Percentiles rank a stretch among this genome's conserved stretches.
These are phyloP conservation scores for Penicillium rolfsii DNA, from an alignment of 2,329 filamentous ascomycete species.

Conservation along the genomic window DNA sequence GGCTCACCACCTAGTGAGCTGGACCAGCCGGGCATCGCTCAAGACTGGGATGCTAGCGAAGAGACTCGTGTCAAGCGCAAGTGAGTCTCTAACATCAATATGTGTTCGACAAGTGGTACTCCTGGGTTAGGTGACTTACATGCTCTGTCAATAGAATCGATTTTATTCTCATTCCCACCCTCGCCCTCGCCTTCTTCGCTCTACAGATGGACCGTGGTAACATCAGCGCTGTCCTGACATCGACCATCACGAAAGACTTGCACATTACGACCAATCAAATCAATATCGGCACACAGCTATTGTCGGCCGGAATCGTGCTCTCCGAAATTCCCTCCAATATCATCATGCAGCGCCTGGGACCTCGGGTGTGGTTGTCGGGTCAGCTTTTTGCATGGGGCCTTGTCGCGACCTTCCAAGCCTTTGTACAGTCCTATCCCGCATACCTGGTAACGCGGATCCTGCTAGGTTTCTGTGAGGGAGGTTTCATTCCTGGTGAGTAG, in stretches of 20 bases:
- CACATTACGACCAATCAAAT: slow-evolving; percentile 56
- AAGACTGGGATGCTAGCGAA: slow-evolving; percentile 34
- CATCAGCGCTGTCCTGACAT: slow-evolving; percentile 57
- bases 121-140: not conserved
- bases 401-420: slow-evolving; percentile 60
- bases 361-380: slow-evolving; percentile 57
- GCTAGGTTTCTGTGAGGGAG: slow-evolving; percentile 58
- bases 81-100: slow-evolving; percentile 17
- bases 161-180: slow-evolving; percentile 35
- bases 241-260: slow-evolving; percentile 56
- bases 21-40: slow-evolving; percentile 22
- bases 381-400: slow-evolving; percentile 59
- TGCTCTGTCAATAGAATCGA: slow-evolving; percentile 28
- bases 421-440: slow-evolving; percentile 51
- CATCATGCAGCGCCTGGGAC: slow-evolving; percentile 57
- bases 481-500: slow-evolving; percentile 57
- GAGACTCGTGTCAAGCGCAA: slow-evolving; percentile 32
- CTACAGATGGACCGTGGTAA: slow-evolving; percentile 43
- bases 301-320: slow-evolving; percentile 56
- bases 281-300: slow-evolving; percentile 59
- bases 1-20: slow-evolving; percentile 19
- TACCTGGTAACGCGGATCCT: slow-evolving; percentile 57
- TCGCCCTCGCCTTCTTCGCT: slow-evolving; percentile 37
- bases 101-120: not conserved
- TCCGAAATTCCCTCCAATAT: slow-evolving; percentile 57